Evolutionary conservation across 2,329 filamentous ascomycete species (phyloP), one percentile per base, ranked within the genome.

Genomic region (Didymella glomerata): DNA sequence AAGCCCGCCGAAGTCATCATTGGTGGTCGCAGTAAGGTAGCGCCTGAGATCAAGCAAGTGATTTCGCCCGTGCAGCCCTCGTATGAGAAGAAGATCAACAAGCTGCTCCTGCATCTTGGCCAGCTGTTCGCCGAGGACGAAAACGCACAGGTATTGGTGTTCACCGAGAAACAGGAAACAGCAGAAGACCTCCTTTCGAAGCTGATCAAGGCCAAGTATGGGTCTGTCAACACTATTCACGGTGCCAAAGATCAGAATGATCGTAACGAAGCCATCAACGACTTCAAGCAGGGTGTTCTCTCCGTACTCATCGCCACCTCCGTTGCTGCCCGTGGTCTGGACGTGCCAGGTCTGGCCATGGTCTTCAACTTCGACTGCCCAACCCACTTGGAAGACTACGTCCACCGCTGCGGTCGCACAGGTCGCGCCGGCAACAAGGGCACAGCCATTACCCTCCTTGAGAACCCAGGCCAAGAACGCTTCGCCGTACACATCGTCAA

Each of bases 311-410:
- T 98, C 71, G 95, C 95, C 11, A 99, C 95, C 0, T 97, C 94
- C 11, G 92, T 99, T 58, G 95, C 95, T 38, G 95, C 95, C 49
- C 91, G 95, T 77, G 95, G 95, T 61, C 83, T 99, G 40, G 95
- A 99, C 76, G 94, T 99, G 44, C 97, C 97, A 79, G 92, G 96
- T 75, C 84, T 99, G 32, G 97, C 96, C 77, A 85, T 98, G 30
- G 95, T 99, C 9, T 89, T 99, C 79, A 98, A 98, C 78, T 97
- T 92, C 74, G 93, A 97, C 73, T 91, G 90, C 0, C 94, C 93
- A 0, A 96, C 96, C 70, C 93, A 98, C 79, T 79, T 97, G 62
- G 95, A 99, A 78, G 95, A 98, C 73, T 98, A 98, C 71, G 94
- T 98, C 40, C 95, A 97, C 76, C 90, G 95, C 63, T 92, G 91